Evolutionary conservation across 225 moss, liverwort and hornwort genomes (phyloP), one percentile per base, ranked within the genome.

Genomic region (Ulota crispa): DNA sequence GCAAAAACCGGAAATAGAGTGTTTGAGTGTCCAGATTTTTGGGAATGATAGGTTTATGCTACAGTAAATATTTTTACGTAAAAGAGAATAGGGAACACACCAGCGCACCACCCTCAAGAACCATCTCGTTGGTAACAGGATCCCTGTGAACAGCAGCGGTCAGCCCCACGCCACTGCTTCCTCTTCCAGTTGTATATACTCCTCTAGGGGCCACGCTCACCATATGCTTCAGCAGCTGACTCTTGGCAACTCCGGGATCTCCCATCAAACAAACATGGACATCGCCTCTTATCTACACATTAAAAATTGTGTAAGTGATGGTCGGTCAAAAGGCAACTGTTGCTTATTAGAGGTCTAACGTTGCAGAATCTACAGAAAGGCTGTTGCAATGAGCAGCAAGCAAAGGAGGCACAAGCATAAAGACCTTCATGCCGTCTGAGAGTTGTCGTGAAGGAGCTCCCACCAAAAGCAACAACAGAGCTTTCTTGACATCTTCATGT

Each of bases 401-500:
- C 60, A 61, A 64, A 64, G 56, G 60, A 47, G 15, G 52, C 31
- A 78, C 24, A 70, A 63, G 68, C 56, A 65, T 70, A 75, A 82
- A 68, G 78, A 87, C 96, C 94, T 94, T 97, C 97, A 97, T 97
- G 78, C 97, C 97, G 76, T 97, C 97, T 68, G 90, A 80, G 12
- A 98, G 92, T 79, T 95, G 91, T 68, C 97, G 95, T 21, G 94
- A 94, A 54, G 97, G 97, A 66, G 93, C 92, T 79, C 97, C 97
- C 32, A 98, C 97, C 36, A 98, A 87, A 26, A 98, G 89, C 66
- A 98, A 92, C 77, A 98, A 82, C 10, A 98, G 85, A 77, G 94
- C 98, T 90, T 95, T 98, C 88, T 98, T 98, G 59, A 98, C 98
- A 71, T 98, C 98, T 79, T 92, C 98, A 52, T 98, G 98, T 28